Conservation (phyloP, 2,329 filamentous ascomycete genomes). For the Aspergillus proliferans region DNA sequence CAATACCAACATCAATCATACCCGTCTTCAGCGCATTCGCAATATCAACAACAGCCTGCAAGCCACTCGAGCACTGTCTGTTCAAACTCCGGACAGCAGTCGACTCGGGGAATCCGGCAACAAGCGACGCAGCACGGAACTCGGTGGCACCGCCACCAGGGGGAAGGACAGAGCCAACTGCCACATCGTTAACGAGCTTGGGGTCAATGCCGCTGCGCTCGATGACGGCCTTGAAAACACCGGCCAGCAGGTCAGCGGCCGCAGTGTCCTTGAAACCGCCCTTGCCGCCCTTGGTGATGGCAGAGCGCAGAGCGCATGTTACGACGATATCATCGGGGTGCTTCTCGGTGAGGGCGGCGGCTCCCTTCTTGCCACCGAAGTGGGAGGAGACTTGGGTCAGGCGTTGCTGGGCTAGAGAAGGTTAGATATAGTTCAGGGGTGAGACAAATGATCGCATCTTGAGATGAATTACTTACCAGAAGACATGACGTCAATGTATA, state of each 20-base stretch:
- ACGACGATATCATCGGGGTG: conserved; percentile 71
- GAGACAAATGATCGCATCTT: background rate
- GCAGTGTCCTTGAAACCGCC: conserved; percentile 93
- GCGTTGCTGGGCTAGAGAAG: conserved; percentile 48
- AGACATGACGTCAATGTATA: conserved; percentile 33
- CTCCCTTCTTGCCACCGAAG: conserved; percentile 36
- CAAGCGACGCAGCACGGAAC: conserved; percentile 85
- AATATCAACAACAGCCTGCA: conserved; percentile 89
- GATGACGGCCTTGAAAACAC: conserved; percentile 74
- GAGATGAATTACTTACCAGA: conserved; percentile 26
- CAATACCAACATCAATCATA: conserved; percentile 93
- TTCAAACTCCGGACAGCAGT: conserved; percentile 85
- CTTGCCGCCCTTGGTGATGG: conserved; percentile 88
- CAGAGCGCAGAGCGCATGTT: conserved; percentile 82
- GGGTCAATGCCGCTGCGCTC: conserved; percentile 85
- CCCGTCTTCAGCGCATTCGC: conserved; percentile 85
- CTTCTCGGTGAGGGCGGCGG: conserved; percentile 37
- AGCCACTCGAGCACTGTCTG: conserved; percentile 86
- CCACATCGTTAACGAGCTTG: conserved; percentile 80
- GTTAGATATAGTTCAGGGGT: background rate
- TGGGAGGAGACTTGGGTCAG: conserved; percentile 55
- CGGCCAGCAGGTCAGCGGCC: conserved; percentile 76
- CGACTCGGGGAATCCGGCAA: conserved; percentile 81
- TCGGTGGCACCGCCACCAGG: conserved; percentile 94
- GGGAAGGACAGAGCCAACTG: conserved; percentile 82